Evolutionary conservation across 2,329 filamentous ascomycete genomes (phyloP).

Genomic region (Dothideomycetes sp.): DNA sequence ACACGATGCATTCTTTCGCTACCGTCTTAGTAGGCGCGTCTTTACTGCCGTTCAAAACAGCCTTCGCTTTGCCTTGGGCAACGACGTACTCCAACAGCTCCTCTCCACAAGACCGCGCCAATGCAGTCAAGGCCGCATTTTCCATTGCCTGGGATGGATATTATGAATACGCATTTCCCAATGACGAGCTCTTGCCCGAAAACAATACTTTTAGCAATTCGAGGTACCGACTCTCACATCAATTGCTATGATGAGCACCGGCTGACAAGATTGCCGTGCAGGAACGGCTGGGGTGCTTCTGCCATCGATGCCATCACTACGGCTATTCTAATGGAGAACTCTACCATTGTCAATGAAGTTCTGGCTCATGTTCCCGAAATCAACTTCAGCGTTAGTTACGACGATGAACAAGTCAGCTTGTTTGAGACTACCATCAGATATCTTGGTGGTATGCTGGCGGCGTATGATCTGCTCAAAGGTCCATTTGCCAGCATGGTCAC

Average conservation of each 20-base stretch:
- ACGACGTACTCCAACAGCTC: background rate
- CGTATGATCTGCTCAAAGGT: conserved; percentile 61
- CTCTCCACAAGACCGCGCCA: conserved; percentile 34
- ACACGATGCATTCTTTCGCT: too few species aligned
- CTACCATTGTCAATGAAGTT: conserved; percentile 57
- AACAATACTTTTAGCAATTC: conserved; percentile 57
- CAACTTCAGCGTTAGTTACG: conserved; percentile 50
- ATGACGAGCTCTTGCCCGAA: conserved; percentile 64
- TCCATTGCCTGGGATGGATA: conserved; percentile 56
- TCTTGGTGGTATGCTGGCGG: conserved; percentile 67
- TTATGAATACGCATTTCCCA: conserved; percentile 54
- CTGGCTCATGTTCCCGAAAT: conserved; percentile 59
- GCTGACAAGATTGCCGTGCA: conserved; percentile 27
- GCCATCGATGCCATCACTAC: conserved; percentile 73
- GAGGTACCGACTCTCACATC: conserved; percentile 45
- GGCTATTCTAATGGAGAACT: conserved; percentile 63
- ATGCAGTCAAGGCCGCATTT: conserved; percentile 58
- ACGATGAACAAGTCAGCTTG: conserved; percentile 51
- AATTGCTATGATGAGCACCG: too few species aligned
- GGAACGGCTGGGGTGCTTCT: conserved; percentile 76
- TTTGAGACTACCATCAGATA: conserved; percentile 92
- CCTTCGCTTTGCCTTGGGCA: too few species aligned
- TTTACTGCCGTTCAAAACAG: too few species aligned
- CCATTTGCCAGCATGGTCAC: conserved; percentile 44
- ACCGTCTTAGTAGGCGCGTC: too few species aligned